Evolutionary conservation across 331 rosid species (phyloP).

Genomic region (Rosa hybrid): DNA sequence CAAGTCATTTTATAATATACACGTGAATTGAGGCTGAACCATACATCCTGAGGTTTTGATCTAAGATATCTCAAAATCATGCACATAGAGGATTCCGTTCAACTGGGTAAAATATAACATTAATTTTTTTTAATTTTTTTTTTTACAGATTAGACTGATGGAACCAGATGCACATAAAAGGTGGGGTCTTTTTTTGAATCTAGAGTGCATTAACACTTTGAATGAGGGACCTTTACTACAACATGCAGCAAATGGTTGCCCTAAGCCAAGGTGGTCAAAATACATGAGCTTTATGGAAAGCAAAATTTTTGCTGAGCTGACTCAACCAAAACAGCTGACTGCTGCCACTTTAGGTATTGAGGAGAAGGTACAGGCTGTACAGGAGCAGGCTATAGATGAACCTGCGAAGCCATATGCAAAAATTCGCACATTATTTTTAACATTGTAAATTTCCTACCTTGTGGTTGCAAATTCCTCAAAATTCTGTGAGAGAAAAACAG

Average conservation of each 20-base stretch:
- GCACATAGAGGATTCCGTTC: slow-evolving; percentile 12
- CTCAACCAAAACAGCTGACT: slow-evolving; percentile 62
- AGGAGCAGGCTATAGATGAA: slow-evolving; percentile 34
- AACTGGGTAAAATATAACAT: slow-evolving; percentile 17
- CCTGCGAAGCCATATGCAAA: slow-evolving; percentile 57
- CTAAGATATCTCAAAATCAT: slow-evolving; percentile 8
- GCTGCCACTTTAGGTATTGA: slow-evolving; percentile 63
- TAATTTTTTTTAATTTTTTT: neutral
- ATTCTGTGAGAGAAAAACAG: slow-evolving; percentile 41
- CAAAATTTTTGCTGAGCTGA: slow-evolving; percentile 74
- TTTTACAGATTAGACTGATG: slow-evolving; percentile 60
- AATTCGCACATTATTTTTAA: slow-evolving; percentile 86
- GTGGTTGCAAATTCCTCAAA: slow-evolving; percentile 44
- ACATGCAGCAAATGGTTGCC: slow-evolving; percentile 81
- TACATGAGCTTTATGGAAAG: slow-evolving; percentile 83
- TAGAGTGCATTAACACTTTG: slow-evolving; percentile 81
- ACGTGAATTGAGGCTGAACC: neutral
- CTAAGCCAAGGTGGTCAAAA: slow-evolving; percentile 76
- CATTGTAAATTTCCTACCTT: slow-evolving; percentile 47
- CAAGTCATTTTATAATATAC: neutral
- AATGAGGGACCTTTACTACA: slow-evolving; percentile 87
- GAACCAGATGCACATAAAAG: slow-evolving; percentile 59
- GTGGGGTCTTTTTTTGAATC: slow-evolving; percentile 57
- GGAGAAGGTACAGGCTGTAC: slow-evolving; percentile 37
- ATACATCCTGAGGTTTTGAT: slow-evolving; percentile 2